Evolutionary conservation across 2,329 filamentous ascomycete genomes (phyloP).

Genomic region (Stemphylium vesicarium): DNA sequence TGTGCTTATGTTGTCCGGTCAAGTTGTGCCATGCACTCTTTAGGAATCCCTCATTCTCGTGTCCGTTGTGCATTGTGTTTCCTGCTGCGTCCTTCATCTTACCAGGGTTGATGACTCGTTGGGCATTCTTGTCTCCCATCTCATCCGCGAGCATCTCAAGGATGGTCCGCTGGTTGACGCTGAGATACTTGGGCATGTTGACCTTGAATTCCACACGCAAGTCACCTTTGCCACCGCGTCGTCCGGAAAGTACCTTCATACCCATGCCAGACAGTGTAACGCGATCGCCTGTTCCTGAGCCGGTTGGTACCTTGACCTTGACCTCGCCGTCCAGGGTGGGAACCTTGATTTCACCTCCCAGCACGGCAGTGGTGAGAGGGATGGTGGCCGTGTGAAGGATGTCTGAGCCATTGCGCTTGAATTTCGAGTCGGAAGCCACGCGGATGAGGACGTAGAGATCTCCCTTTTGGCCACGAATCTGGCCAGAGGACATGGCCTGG

Average conservation of each 20-base stretch:
- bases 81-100: constrained; percentile 50
- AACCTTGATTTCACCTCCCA: constrained; percentile 87
- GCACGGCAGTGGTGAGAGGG: constrained; percentile 87
- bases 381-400: constrained; percentile 91
- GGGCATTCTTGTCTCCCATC: constrained; percentile 90
- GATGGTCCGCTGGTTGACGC: constrained; percentile 87
- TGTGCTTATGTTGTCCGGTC: constrained; percentile 69
- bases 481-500: constrained; percentile 66
- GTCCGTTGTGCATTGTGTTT: constrained; percentile 40
- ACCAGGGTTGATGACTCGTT: constrained; percentile 85
- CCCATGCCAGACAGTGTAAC: constrained; percentile 89
- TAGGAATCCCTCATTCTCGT: constrained; percentile 87
- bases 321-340: constrained; percentile 91
- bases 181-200: constrained; percentile 92
- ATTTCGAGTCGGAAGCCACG: constrained; percentile 88
- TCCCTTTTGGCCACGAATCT: constrained; percentile 70
- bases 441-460: constrained; percentile 91
- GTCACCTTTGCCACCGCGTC: constrained; percentile 74
- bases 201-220: constrained; percentile 94
- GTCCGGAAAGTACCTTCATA: constrained; percentile 77
- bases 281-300: constrained; percentile 90
- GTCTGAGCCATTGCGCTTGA: constrained; percentile 85
- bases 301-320: constrained; percentile 87
- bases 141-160: constrained; percentile 96
- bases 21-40: constrained; percentile 93